Conservation (phyloP, 2,329 filamentous ascomycete species). For the Ophiostoma triangulosporum region DNA sequence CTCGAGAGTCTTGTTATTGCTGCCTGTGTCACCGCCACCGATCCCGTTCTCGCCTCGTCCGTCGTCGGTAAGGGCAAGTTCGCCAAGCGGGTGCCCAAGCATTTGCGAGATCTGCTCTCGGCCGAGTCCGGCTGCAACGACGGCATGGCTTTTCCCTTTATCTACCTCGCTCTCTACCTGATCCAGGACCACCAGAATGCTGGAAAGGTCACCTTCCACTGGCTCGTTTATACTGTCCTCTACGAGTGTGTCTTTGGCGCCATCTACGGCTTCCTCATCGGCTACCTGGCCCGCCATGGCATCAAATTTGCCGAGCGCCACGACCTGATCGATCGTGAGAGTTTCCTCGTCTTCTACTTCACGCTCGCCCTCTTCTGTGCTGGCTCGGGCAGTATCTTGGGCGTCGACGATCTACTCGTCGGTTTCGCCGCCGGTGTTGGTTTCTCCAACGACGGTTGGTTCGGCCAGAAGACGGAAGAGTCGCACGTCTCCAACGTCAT, state of each 20-base stretch:
- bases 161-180: conserved; percentile 84
- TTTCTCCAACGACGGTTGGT: conserved; percentile 99
- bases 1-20: conserved; percentile 77
- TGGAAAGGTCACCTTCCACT: conserved; percentile 61
- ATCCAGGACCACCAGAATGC: conserved; percentile 65
- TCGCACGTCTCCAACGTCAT: conserved; percentile 99
- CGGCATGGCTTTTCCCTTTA: conserved; percentile 97
- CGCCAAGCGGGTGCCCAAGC: conserved; percentile 91
- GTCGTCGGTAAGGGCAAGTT: conserved; percentile 99
- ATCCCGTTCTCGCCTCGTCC: conserved; percentile 91
- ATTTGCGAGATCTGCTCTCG: conserved; percentile 86
- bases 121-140: conserved; percentile 98
- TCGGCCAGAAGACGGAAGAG: conserved; percentile 94
- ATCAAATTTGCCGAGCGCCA: conserved; percentile 78
- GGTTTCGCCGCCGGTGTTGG: conserved; percentile 95
- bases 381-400: conserved; percentile 80
- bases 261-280: conserved; percentile 73
- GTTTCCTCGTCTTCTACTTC: conserved; percentile 97
- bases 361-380: conserved; percentile 91
- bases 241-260: conserved; percentile 95
- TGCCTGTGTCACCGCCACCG: conserved; percentile 92
- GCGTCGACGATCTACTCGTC: conserved; percentile 84
- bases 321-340: conserved; percentile 86
- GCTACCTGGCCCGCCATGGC: conserved; percentile 79
- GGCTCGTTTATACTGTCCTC: conserved; percentile 77